Evolutionary conservation across 805 yeast genomes (phyloP).

Genomic region (Candida orba): DNA sequence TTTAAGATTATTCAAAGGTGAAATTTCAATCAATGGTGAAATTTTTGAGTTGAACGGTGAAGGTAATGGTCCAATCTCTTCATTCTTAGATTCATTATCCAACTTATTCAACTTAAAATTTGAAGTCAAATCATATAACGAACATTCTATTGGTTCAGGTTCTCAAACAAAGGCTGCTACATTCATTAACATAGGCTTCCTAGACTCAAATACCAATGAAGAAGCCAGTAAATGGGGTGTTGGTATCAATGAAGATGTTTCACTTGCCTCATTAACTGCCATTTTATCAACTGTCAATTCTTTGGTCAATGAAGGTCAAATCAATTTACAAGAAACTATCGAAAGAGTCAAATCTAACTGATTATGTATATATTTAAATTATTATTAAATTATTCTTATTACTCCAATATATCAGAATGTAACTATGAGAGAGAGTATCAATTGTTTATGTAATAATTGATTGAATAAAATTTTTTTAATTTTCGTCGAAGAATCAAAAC

Average conservation of each 20-base stretch:
- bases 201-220: conserved; percentile 35
- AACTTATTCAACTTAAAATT: conserved; percentile 43
- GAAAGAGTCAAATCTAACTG: conserved; percentile 2
- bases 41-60: conserved; percentile 38
- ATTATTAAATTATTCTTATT: too few relatives aligned
- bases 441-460: too few relatives aligned
- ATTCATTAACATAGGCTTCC: conserved; percentile 52
- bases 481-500: too few relatives aligned
- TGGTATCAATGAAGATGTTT: conserved; percentile 85
- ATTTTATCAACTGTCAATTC: conserved; percentile 56
- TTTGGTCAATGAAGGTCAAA: conserved; percentile 18
- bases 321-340: conserved; percentile 7
- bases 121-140: conserved; percentile 61
- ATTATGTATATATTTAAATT: neutral
- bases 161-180: conserved; percentile 70
- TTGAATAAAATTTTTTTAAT: too few relatives aligned
- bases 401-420: neutral
- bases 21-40: conserved; percentile 30
- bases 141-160: conserved; percentile 69
- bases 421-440: too few relatives aligned
- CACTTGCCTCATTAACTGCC: conserved; percentile 74
- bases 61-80: conserved; percentile 78
- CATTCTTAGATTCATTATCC: conserved; percentile 59
- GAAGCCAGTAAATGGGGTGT: conserved; percentile 70
- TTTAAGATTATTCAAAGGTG: conserved; percentile 37